Conservation (phyloP, 768 basidiomycete genomes). For the Boletus vinaceobasis region DNA sequence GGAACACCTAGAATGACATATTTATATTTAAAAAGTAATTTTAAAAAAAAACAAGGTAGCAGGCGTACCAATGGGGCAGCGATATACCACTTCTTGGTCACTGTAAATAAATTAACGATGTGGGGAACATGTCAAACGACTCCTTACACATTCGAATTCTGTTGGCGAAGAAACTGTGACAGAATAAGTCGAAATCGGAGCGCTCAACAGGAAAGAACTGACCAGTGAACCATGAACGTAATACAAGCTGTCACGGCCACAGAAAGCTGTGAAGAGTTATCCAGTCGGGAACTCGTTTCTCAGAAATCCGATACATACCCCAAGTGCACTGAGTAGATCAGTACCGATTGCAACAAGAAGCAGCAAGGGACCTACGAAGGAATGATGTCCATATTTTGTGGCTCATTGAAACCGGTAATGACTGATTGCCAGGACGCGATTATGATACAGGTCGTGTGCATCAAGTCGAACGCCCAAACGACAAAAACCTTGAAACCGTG, state of each 20-base stretch:
- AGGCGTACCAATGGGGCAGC: conserved; percentile 28
- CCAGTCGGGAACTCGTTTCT: background rate
- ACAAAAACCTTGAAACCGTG: conserved; percentile 17
- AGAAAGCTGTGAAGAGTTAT: conserved; percentile 20
- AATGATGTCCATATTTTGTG: conserved; percentile 26
- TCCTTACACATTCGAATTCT: conserved; percentile 32
- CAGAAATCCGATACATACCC: conserved; percentile 13
- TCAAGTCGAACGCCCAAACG: conserved; percentile 29
- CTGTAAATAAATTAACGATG: conserved; percentile 13
- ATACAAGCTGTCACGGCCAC: conserved; percentile 31
- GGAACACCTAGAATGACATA: conserved; percentile 18
- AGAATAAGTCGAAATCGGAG: background rate
- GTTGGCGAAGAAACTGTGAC: conserved; percentile 31
- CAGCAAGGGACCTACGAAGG: conserved; percentile 19
- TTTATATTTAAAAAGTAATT: background rate
- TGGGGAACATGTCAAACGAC: background rate
- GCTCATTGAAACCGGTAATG: conserved; percentile 24
- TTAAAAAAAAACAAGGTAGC: background rate
- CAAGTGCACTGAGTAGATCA: conserved; percentile 21
- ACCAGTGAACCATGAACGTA: conserved; percentile 36
- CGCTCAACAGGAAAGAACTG: background rate
- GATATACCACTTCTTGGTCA: conserved; percentile 33
- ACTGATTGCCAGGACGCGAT: conserved; percentile 25
- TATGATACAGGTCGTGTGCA: conserved; percentile 29
- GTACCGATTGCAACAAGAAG: background rate